These are phyloP conservation scores for Coemansia linderi DNA, from an alignment of 371 early-diverging fungal species.

Conservation along the genomic window DNA sequence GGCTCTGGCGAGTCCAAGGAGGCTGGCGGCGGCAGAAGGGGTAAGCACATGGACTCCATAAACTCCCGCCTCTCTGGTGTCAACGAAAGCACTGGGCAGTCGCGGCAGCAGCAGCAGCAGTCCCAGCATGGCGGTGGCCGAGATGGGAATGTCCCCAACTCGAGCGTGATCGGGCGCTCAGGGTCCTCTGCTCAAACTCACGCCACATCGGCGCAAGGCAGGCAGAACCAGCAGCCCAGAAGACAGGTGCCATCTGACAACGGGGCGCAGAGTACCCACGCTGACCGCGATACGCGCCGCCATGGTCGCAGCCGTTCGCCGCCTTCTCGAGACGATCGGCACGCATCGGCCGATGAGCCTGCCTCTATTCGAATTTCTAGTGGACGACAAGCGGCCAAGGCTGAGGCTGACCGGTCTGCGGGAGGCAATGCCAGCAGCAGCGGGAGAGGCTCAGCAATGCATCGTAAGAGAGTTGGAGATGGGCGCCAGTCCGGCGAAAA, in stretches of 20 bases:
- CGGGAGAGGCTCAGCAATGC: not conserved
- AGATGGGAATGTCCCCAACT: not conserved
- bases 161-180: not conserved
- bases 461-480: constrained; percentile 16
- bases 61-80: not conserved
- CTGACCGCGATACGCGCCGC: constrained; percentile 12
- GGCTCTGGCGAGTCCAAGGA: constrained; percentile 12
- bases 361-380: constrained; percentile 1
- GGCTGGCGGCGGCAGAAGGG: constrained; percentile 1
- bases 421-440: not conserved
- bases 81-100: not conserved
- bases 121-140: not conserved
- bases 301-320: constrained; percentile 6
- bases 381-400: not conserved
- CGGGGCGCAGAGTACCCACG: constrained; percentile 1
- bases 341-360: not conserved
- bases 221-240: constrained; percentile 2
- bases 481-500: not conserved
- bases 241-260: not conserved
- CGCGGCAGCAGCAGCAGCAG: constrained; percentile 11
- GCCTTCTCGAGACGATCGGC: not conserved
- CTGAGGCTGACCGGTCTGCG: not conserved
- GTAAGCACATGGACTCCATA: not conserved
- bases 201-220: not conserved
- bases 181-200: not conserved